These are phyloP conservation scores for Pseudonitzschia pungens DNA, from an alignment of 108 stramenopile genomes.

Conservation along the genomic window DNA sequence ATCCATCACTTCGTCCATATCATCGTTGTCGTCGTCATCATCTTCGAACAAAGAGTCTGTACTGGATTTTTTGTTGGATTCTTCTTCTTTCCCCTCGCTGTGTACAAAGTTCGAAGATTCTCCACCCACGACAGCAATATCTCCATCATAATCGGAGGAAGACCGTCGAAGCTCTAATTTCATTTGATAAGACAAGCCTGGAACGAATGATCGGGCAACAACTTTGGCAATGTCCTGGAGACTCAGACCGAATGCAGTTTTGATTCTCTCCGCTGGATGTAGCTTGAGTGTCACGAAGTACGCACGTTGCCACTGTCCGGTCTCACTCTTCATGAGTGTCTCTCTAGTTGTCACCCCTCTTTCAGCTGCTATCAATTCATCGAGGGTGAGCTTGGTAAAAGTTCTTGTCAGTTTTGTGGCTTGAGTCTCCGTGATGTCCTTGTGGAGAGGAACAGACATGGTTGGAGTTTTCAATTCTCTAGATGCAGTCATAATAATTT, in stretches of 20 bases:
- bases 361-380: constrained; percentile 81
- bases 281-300: constrained; percentile 83
- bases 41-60: constrained; percentile 42
- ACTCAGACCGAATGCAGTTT: constrained; percentile 85
- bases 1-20: constrained; percentile 39
- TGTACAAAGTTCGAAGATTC: constrained; percentile 30
- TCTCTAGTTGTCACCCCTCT: constrained; percentile 76
- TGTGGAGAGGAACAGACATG: constrained; percentile 89
- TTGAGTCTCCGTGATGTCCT: constrained; percentile 50
- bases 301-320: constrained; percentile 76
- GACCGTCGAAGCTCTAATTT: constrained; percentile 76
- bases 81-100: constrained; percentile 27
- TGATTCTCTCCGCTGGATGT: constrained; percentile 81
- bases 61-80: constrained; percentile 35
- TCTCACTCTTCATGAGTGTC: constrained; percentile 56
- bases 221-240: constrained; percentile 79
- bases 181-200: constrained; percentile 81
- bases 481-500: constrained; percentile 99
- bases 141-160: constrained; percentile 48
- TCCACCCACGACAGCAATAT: constrained; percentile 60
- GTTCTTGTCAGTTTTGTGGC: constrained; percentile 72
- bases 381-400: constrained; percentile 81
- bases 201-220: constrained; percentile 70
- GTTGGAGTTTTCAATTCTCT: constrained; percentile 93
- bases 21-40: constrained; percentile 76